phyloP scores from a whole-genome alignment of 108 stramenopile species.

The Mediolabrus comicus region DNA sequence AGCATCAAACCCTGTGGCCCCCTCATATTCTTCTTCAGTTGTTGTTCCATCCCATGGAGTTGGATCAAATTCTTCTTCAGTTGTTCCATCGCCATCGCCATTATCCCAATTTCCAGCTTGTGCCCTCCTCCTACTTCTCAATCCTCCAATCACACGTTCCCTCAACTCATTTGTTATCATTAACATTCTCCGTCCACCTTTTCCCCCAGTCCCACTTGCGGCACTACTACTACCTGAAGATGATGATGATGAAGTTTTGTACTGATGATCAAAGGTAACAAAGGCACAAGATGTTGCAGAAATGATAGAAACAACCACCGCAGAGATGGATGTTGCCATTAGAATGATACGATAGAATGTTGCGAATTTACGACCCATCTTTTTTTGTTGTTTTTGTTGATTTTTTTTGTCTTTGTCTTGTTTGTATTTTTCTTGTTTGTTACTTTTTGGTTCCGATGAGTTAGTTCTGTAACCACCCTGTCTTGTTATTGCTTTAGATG shows the following conservation, averaged over 20 bases:
- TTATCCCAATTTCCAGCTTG: no score
- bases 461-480: no score
- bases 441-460: neutral
- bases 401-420: neutral
- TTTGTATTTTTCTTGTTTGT: neutral
- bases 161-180: neutral
- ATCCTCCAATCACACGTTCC: neutral
- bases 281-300: conserved; percentile 32
- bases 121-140: neutral
- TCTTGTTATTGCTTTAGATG: no score
- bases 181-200: neutral
- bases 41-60: no score
- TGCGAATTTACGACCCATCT: conserved; percentile 32
- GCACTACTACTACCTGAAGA: neutral
- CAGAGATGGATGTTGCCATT: conserved; percentile 8
- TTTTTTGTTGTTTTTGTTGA: neutral
- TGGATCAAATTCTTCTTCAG: no score
- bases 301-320: conserved; percentile 16
- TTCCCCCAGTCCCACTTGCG: neutral
- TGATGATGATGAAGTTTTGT: conserved; percentile 1
- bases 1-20: no score
- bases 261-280: conserved; percentile 25
- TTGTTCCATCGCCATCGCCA: neutral
- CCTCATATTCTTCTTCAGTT: no score
- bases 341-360: conserved; percentile 37